Conservation (phyloP, 2,329 filamentous ascomycete species). For the Epichloe brachyelytri region DNA sequence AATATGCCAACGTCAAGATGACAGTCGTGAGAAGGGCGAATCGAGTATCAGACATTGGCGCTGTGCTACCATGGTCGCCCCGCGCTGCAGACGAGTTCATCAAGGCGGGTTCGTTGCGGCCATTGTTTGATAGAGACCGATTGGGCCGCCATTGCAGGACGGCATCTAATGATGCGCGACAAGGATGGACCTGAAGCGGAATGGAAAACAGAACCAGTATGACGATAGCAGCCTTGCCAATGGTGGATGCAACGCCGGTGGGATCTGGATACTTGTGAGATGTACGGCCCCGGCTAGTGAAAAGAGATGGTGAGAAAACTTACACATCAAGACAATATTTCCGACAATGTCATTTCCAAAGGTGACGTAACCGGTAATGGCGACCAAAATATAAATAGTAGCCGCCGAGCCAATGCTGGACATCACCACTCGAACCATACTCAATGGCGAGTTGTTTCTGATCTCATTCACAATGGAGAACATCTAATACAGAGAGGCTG, state of each 20-base stretch:
- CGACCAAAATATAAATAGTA: constrained; percentile 76
- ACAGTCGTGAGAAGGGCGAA: constrained; percentile 82
- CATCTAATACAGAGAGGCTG: constrained; percentile 49
- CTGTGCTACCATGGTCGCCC: constrained; percentile 39
- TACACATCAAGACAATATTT: constrained; percentile 91
- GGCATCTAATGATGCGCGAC: constrained; percentile 86
- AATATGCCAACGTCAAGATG: constrained; percentile 75
- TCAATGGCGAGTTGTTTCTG: constrained; percentile 60
- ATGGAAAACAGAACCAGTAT: constrained; percentile 94
- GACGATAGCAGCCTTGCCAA: constrained; percentile 90
- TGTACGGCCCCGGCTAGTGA: no score
- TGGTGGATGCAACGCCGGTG: constrained; percentile 59
- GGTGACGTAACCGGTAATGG: constrained; percentile 88
- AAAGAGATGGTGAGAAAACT: constrained; percentile 18
- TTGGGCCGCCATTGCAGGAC: constrained; percentile 83
- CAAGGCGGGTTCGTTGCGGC: constrained; percentile 29
- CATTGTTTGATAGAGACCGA: constrained; percentile 23
- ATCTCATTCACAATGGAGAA: constrained; percentile 98
- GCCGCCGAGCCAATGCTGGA: constrained; percentile 84
- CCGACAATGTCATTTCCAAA: constrained; percentile 83
- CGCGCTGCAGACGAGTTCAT: constrained; percentile 25
- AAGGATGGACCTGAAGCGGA: constrained; percentile 89
- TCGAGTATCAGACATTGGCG: constrained; percentile 68
- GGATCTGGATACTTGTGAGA: constrained; percentile 20
- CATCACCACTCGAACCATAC: constrained; percentile 65